A percentile compares a stretch with the other conserved stretches of the same genome.
Conservation (phyloP, 2,329 filamentous ascomycete genomes). For the Botrytis elliptica region DNA sequence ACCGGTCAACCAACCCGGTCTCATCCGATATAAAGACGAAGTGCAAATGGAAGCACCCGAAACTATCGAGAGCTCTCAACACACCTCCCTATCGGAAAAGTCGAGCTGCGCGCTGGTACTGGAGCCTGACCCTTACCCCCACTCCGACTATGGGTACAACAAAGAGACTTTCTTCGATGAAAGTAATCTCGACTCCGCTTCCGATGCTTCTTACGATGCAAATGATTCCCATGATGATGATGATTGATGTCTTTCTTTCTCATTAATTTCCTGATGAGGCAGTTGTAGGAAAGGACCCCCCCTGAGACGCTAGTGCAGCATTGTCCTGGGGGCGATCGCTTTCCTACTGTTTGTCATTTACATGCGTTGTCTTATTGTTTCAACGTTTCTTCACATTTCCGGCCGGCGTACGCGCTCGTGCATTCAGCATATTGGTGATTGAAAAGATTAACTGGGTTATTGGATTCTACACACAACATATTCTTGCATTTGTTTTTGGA, state of each 20-base stretch:
- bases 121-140: neutral
- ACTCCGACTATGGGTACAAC: constrained; percentile 21
- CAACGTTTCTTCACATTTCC: constrained; percentile 17
- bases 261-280: constrained; percentile 23
- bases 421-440: constrained; percentile 15
- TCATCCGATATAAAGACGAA: constrained; percentile 47
- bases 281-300: constrained; percentile 26
- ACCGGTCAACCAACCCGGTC: constrained; percentile 43
- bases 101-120: neutral
- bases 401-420: constrained; percentile 11
- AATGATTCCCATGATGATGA: constrained; percentile 30
- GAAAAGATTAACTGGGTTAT: constrained; percentile 18
- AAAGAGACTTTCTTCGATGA: constrained; percentile 15
- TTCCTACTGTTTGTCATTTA: constrained; percentile 20
- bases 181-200: constrained; percentile 26
- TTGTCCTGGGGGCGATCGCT: constrained; percentile 27
- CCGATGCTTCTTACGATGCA: constrained; percentile 30
- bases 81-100: constrained; percentile 15
- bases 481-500: constrained; percentile 15
- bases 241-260: constrained; percentile 11
- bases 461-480: constrained; percentile 4
- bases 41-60: constrained; percentile 6
- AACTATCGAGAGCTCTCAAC: constrained; percentile 12
- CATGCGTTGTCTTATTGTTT: constrained; percentile 19
- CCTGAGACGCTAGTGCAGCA: constrained; percentile 40